Conservation (phyloP, 2,329 filamentous ascomycete genomes). For the Neofusicoccum umdonicola region DNA sequence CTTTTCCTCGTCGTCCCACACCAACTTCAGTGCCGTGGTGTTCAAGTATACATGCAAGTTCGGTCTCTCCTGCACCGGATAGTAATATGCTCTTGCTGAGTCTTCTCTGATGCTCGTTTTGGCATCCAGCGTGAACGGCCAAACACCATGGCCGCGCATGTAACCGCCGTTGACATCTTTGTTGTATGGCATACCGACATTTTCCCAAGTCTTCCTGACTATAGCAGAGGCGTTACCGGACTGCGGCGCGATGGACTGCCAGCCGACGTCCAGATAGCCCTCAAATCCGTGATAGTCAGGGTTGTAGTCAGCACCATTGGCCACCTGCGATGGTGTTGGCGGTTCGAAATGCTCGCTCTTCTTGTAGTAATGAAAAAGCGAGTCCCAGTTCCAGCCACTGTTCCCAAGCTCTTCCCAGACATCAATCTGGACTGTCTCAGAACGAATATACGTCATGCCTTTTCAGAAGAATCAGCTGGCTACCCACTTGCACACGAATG, state of each 20-base stretch:
- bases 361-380: slow-evolving; percentile 19
- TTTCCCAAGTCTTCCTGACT: slow-evolving; percentile 33
- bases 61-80: slow-evolving; percentile 33
- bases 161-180: slow-evolving; percentile 37
- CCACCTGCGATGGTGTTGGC: slow-evolving; percentile 4
- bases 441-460: slow-evolving; percentile 21
- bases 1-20: slow-evolving; percentile 30
- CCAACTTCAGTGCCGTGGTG: slow-evolving; percentile 40
- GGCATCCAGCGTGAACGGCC: slow-evolving; percentile 36
- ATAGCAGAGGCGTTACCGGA: slow-evolving; percentile 14
- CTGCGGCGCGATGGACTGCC: slow-evolving; percentile 5
- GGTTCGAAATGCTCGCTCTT: slow-evolving; percentile 18
- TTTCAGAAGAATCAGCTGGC: not conserved
- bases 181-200: slow-evolving; percentile 33
- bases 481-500: no score
- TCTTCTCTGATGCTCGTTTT: slow-evolving; percentile 38
- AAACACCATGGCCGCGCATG: slow-evolving; percentile 38
- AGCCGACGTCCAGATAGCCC: slow-evolving; percentile 17
- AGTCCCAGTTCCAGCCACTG: slow-evolving; percentile 19
- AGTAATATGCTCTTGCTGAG: slow-evolving; percentile 47
- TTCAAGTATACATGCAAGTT: slow-evolving; percentile 48
- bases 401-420: slow-evolving; percentile 19
- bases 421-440: slow-evolving; percentile 18
- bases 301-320: slow-evolving; percentile 15
- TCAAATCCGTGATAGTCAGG: slow-evolving; percentile 6